Percentiles rank a stretch among this genome's conserved stretches.
Evolutionary conservation across 1,284 basidiomycete species (phyloP).

Genomic region (Cystobasidium slooffiae): DNA sequence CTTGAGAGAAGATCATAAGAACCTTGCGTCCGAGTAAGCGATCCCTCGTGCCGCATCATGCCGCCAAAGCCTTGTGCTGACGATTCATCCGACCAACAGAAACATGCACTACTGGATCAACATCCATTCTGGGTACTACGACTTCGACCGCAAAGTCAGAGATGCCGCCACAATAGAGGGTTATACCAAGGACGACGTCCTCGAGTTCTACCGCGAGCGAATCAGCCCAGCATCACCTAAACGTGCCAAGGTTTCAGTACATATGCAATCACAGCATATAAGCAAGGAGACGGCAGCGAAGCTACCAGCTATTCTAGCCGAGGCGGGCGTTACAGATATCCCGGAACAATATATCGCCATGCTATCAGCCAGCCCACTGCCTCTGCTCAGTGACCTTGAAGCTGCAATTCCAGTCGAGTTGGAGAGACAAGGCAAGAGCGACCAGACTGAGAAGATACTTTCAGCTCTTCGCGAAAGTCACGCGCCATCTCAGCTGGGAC

Average conservation of each 20-base stretch:
- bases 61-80: not conserved
- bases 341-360: conserved; percentile 7
- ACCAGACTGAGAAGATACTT: conserved; percentile 4
- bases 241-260: conserved; percentile 50
- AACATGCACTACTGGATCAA: conserved; percentile 68
- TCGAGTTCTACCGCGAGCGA: conserved; percentile 61
- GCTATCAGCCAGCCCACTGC: conserved; percentile 8
- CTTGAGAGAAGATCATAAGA: conserved; percentile 74
- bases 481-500: conserved; percentile 14
- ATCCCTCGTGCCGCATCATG: not conserved
- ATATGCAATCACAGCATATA: conserved; percentile 51
- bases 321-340: conserved; percentile 10
- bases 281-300: conserved; percentile 42
- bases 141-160: conserved; percentile 71
- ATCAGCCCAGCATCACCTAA: conserved; percentile 43
- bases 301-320: not conserved
- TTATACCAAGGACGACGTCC: conserved; percentile 76
- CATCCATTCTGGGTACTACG: conserved; percentile 74
- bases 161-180: conserved; percentile 69
- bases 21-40: conserved; percentile 65
- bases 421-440: conserved; percentile 21
- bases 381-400: conserved; percentile 11
- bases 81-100: conserved; percentile 11
- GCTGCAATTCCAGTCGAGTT: conserved; percentile 12
- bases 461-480: conserved; percentile 3